Evolutionary conservation across 768 basidiomycete genomes (phyloP).

Genomic region (Strobilomyces dryophilus): DNA sequence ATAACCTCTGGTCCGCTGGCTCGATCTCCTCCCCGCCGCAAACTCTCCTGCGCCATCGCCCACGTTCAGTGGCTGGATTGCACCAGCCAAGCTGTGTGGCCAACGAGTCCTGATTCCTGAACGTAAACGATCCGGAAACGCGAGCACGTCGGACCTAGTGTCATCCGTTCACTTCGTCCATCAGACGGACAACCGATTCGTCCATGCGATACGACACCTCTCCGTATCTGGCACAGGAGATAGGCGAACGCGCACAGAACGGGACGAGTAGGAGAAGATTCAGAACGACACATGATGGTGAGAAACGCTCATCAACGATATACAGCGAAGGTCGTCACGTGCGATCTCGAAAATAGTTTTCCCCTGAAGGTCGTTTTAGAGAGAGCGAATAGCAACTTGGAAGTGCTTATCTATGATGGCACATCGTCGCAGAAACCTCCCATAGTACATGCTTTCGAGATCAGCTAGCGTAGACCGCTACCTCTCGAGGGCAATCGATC

Average conservation of each 20-base stretch:
- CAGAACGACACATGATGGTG: too few relatives aligned
- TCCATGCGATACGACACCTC: not conserved
- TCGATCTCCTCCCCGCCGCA: not conserved
- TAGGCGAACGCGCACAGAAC: not conserved
- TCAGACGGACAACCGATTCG: not conserved
- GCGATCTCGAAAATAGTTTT: not conserved
- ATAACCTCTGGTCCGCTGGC: not conserved
- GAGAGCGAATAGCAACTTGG: not conserved
- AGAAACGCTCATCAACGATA: too few relatives aligned
- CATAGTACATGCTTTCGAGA: slow-evolving; percentile 15
- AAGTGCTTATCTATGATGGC: slow-evolving; percentile 17
- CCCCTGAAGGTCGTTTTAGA: not conserved
- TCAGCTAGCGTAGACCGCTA: slow-evolving; percentile 16
- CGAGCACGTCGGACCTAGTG: slow-evolving; percentile 1
- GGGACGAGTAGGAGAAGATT: not conserved
- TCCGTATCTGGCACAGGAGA: not conserved
- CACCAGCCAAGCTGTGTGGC: not conserved
- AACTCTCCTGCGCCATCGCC: not conserved
- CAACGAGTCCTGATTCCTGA: not conserved
- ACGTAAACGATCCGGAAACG: not conserved
- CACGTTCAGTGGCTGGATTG: not conserved
- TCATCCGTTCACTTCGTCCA: not conserved
- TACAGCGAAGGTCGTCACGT: not conserved
- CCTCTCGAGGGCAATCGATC: not conserved
- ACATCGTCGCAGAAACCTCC: not conserved